Evolutionary conservation across 176 grass and related monocot species (phyloP).

Genomic region (Aegilops tauschii): DNA sequence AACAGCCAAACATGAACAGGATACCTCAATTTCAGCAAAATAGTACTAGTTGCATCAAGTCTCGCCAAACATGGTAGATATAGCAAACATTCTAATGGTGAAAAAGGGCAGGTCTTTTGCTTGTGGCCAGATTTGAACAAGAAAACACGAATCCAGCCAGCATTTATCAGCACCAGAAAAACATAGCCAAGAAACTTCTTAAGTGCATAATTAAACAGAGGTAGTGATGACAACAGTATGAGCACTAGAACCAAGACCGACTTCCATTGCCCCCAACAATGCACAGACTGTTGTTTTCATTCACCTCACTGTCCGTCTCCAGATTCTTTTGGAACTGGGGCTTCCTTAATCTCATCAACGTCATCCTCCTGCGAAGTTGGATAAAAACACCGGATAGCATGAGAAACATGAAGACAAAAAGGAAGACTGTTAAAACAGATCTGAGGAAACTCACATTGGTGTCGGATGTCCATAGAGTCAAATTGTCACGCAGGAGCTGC

Average conservation of each 20-base stretch:
- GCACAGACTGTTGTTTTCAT: slow-evolving; percentile 14
- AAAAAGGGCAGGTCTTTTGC: slow-evolving; percentile 17
- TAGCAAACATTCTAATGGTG: slow-evolving; percentile 30
- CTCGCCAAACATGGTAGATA: slow-evolving; percentile 36
- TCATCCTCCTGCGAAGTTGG: slow-evolving; percentile 45
- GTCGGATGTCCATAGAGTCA: slow-evolving; percentile 93
- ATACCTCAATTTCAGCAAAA: not conserved
- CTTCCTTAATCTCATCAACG: slow-evolving; percentile 73
- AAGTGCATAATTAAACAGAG: slow-evolving; percentile 34
- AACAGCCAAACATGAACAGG: not conserved
- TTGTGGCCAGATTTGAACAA: slow-evolving; percentile 11
- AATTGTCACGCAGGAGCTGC: slow-evolving; percentile 87
- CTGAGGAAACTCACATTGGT: slow-evolving; percentile 42
- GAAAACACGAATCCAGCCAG: slow-evolving; percentile 43
- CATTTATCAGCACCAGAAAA: slow-evolving; percentile 47
- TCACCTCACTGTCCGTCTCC: slow-evolving; percentile 48
- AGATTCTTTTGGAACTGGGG: slow-evolving; percentile 49
- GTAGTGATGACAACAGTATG: not conserved
- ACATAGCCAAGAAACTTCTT: not conserved
- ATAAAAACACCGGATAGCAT: not conserved
- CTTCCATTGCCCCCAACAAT: slow-evolving; percentile 14
- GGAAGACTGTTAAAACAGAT: not conserved
- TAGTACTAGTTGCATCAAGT: not conserved
- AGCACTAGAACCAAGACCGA: slow-evolving; percentile 22
- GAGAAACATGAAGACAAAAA: not conserved